Conservation (phyloP, 352 stramenopile species). For the Blastocystis sp. region DNA sequence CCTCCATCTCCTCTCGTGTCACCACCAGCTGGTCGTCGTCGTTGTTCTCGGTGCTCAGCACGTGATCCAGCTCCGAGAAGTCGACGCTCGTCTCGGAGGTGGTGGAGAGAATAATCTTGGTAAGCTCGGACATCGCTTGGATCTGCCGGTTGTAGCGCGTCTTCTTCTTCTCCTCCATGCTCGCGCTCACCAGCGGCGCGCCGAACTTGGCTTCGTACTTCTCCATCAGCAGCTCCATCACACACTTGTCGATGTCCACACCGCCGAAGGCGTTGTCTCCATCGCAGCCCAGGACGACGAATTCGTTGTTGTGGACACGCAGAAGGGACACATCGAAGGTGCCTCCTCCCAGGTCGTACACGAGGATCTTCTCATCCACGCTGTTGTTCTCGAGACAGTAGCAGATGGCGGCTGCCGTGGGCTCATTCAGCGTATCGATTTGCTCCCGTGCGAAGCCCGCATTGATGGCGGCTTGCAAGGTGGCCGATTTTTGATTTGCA, state of each 20-base stretch:
- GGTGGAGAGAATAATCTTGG: not conserved
- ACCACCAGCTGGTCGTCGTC: not conserved
- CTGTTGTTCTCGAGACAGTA: constrained; percentile 93
- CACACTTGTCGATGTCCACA: constrained; percentile 77
- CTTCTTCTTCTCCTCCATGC: not conserved
- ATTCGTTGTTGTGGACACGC: constrained; percentile 70
- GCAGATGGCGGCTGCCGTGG: constrained; percentile 92
- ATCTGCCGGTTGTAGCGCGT: not conserved
- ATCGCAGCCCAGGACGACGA: constrained; percentile 77
- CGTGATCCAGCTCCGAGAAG: not conserved
- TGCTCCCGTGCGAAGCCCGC: not conserved
- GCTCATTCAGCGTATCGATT: constrained; percentile 80
- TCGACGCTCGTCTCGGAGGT: not conserved
- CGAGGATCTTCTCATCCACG: constrained; percentile 88
- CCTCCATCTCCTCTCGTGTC: not conserved
- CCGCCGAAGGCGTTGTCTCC: constrained; percentile 85
- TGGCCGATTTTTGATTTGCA: constrained; percentile 11
- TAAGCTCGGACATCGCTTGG: not conserved
- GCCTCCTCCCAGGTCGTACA: constrained; percentile 94
- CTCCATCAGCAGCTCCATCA: not conserved
- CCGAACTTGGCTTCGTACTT: not conserved
- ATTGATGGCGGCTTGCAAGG: not conserved
- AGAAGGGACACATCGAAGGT: constrained; percentile 93
- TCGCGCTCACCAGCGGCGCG: not conserved
- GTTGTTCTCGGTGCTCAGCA: not conserved